phyloP scores from a whole-genome alignment of 257 asterid genomes.

The Rubia yunnanensis region DNA sequence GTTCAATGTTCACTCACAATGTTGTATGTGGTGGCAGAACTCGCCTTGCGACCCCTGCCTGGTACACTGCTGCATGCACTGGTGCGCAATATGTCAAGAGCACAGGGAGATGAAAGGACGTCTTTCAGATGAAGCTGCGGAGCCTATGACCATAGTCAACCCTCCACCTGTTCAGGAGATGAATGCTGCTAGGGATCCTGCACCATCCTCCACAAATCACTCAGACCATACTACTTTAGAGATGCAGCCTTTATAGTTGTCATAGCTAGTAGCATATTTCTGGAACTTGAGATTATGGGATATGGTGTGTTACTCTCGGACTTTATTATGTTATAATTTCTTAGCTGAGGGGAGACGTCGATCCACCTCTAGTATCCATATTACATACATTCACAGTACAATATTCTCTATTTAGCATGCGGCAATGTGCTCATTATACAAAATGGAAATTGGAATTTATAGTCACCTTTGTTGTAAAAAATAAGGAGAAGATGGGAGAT shows the following conservation, averaged over 20 bases:
- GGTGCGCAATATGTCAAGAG: constrained; percentile 98
- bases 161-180: constrained; percentile 79
- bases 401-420: too few relatives aligned
- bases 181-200: constrained; percentile 12
- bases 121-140: constrained; percentile 45
- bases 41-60: constrained; percentile 94
- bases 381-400: background rate
- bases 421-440: too few relatives aligned
- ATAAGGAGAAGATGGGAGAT: too few relatives aligned
- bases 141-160: constrained; percentile 80
- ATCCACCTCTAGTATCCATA: background rate
- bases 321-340: background rate
- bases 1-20: background rate
- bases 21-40: constrained; percentile 41
- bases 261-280: background rate
- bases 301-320: background rate
- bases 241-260: constrained; percentile 12
- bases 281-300: background rate
- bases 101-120: constrained; percentile 93
- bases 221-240: constrained; percentile 9
- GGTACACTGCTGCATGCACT: constrained; percentile 95
- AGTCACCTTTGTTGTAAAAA: too few relatives aligned
- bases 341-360: background rate
- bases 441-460: too few relatives aligned
- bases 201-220: constrained; percentile 3